Percentiles rank a stretch among this genome's conserved stretches.
Evolutionary conservation across 1,284 basidiomycete species (phyloP).

Genomic region (Cutaneotrichosporon cutaneum): DNA sequence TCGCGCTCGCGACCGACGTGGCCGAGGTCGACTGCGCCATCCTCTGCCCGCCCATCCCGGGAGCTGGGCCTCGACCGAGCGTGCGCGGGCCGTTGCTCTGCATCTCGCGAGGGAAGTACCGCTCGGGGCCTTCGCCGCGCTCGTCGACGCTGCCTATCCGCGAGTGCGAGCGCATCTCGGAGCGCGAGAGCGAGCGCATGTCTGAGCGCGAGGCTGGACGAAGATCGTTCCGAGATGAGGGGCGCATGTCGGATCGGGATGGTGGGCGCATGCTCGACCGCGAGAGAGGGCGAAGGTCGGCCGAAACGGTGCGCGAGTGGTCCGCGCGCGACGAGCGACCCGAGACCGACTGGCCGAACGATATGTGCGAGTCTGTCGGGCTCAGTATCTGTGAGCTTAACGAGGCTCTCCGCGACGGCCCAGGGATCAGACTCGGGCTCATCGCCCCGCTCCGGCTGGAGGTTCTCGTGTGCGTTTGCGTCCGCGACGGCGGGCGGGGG

Average conservation of each 20-base stretch:
- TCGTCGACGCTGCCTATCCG: conserved; percentile 10
- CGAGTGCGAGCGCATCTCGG: neutral
- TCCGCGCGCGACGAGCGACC: neutral
- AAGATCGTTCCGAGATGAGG: neutral
- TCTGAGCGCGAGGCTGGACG: neutral
- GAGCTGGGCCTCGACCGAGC: neutral
- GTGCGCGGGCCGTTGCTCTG: neutral
- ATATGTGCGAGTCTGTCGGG: neutral
- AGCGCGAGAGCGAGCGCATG: neutral
- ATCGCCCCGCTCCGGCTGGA: conserved; percentile 9
- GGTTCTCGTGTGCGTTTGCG: neutral
- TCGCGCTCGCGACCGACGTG: conserved; percentile 6
- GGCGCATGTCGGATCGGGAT: conserved; percentile 2
- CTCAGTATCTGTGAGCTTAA: conserved; percentile 1
- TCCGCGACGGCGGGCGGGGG: conserved; percentile 10
- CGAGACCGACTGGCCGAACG: neutral
- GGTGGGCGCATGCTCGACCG: conserved; percentile 7
- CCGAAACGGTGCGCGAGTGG: neutral
- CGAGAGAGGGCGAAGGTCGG: neutral
- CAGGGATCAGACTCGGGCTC: conserved; percentile 11
- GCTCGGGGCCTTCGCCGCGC: conserved; percentile 2
- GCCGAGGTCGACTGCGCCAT: neutral
- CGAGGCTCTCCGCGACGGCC: conserved; percentile 9
- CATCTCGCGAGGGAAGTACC: neutral
- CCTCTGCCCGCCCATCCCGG: neutral